phyloP scores from a whole-genome alignment of 2,329 filamentous ascomycete species.

The Nectriaceae sp. region DNA sequence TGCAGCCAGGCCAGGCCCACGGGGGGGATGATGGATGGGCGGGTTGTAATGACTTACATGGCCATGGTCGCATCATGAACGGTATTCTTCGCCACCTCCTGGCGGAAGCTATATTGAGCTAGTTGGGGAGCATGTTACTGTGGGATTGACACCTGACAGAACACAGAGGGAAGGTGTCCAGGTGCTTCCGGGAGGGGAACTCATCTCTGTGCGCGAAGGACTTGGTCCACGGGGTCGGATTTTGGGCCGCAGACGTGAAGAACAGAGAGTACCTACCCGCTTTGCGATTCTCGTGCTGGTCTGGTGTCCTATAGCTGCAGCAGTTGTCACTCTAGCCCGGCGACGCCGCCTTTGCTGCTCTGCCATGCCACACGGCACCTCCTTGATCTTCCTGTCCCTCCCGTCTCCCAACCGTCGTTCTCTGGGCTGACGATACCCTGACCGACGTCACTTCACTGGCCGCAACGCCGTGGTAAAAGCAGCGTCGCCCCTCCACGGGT shows the following conservation, averaged over 20 bases:
- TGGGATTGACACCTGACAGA: no score
- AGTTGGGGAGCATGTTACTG: no score
- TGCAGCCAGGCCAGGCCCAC: conserved; percentile 15
- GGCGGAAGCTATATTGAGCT: no score
- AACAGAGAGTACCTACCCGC: not conserved
- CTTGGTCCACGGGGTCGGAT: conserved; percentile 21
- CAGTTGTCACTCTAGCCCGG: not conserved
- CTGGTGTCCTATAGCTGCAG: not conserved
- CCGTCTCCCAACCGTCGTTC: not conserved
- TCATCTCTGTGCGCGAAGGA: not conserved
- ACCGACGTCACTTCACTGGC: not conserved
- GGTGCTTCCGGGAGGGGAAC: not conserved
- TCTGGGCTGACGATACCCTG: not conserved
- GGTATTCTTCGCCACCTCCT: not conserved
- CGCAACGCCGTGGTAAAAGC: conserved; percentile 21
- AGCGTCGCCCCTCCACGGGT: conserved; percentile 17
- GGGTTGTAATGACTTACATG: conserved; percentile 17
- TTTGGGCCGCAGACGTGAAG: conserved; percentile 25
- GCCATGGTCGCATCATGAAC: not conserved
- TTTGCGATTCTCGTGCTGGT: not conserved
- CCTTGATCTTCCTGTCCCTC: not conserved
- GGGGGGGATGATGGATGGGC: not conserved
- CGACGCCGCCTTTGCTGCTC: not conserved
- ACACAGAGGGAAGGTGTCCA: not conserved
- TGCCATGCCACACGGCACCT: not conserved